phyloP scores from a whole-genome alignment of 768 basidiomycete genomes.

The Vishniacozyma victoriae region DNA sequence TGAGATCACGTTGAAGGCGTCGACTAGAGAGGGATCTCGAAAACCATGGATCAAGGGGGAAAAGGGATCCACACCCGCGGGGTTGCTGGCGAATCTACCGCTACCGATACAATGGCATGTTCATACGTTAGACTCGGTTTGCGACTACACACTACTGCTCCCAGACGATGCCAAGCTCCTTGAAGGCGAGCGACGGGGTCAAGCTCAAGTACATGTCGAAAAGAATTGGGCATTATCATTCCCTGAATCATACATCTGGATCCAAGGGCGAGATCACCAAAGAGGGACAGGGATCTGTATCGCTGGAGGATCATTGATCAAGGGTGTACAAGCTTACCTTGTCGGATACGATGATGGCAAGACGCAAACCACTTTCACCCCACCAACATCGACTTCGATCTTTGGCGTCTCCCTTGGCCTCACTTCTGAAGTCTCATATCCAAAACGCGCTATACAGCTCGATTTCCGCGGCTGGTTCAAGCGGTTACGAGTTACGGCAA shows the following conservation, averaged over 20 bases:
- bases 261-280: slow-evolving; percentile 23
- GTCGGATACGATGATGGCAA: slow-evolving; percentile 20
- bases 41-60: slow-evolving; percentile 19
- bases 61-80: slow-evolving; percentile 23
- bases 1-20: slow-evolving; percentile 6
- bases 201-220: slow-evolving; percentile 22
- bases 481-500: background rate
- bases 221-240: slow-evolving; percentile 36
- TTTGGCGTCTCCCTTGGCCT: slow-evolving; percentile 23
- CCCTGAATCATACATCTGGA: slow-evolving; percentile 28
- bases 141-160: slow-evolving; percentile 5
- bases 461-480: slow-evolving; percentile 31
- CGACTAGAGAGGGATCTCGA: background rate
- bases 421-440: slow-evolving; percentile 9
- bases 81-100: slow-evolving; percentile 17
- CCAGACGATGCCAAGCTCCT: background rate
- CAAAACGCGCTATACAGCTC: slow-evolving; percentile 7
- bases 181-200: background rate
- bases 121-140: slow-evolving; percentile 20
- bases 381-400: slow-evolving; percentile 23
- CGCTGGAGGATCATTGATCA: slow-evolving; percentile 22
- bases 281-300: slow-evolving; percentile 11
- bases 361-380: slow-evolving; percentile 9
- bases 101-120: slow-evolving; percentile 38
- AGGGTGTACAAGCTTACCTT: slow-evolving; percentile 26